Base-by-base conservation (phyloP, 2,329 filamentous ascomycete species). In the Exophiala dermatitidis region DNA sequence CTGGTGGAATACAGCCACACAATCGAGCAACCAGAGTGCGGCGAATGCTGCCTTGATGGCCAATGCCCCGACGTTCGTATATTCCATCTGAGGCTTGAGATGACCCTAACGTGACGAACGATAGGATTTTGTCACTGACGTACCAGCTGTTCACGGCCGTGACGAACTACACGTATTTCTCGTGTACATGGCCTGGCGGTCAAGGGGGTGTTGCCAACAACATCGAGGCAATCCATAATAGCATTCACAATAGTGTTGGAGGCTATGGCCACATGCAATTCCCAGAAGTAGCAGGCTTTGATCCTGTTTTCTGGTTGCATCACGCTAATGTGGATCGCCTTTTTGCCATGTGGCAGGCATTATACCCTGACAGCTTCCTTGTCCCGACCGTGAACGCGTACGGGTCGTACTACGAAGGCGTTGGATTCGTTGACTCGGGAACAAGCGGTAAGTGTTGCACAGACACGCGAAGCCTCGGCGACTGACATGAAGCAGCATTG, bases 301-400 rank as follows among this genome's bases (percentile, higher is more conserved):
- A 94, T 64, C 88, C 88, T 0, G 72, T 88, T 8, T 90, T 91
- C 69, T 87, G 85, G 70, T 70, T 91, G 5, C 86, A 91, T 63
- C 88, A 91, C 63, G 63, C 68, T 58, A 90, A 86, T 68, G 78
- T 89, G 5, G 88, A 94, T 64, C 80, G 88, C 2, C 69, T 87
- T 30, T 81, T 89, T 58, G 81, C 86, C 32, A 78, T 94, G 56
- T 93, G 86, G 86, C 86, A 93, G 70, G 74, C 77, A 1, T 68
- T 93, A 9, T 79, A 93, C 59, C 85, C 85, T 0, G 72, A 81
- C 19, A 78, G 78, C 30, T 91, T 59, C 43, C 50, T 64, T 10
- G 47, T 54, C 31, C 58, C 62, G 0, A 76, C 79, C 56, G 61
- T 71, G 4, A 79, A 75, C 48, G 71, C 68, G n/a, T 77, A 75